These are phyloP conservation scores for Hymenotorrendiella dingleyae DNA, from an alignment of 2,329 filamentous ascomycete species.

Conservation along the genomic window DNA sequence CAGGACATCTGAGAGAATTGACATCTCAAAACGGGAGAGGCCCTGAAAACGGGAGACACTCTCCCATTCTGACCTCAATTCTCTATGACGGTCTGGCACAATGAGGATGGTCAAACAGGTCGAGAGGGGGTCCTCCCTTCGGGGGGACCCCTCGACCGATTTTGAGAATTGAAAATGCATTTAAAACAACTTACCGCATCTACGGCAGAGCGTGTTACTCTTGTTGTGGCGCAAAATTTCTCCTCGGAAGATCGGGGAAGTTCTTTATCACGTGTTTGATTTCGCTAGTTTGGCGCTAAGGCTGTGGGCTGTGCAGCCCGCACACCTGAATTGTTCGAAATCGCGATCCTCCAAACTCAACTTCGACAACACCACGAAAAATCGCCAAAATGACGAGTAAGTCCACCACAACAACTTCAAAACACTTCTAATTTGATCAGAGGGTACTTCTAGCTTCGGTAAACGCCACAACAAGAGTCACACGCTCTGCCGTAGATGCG, in stretches of 20 bases:
- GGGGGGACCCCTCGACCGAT: neutral
- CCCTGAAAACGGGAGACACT: no score
- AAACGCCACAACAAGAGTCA: slow-evolving; percentile 33
- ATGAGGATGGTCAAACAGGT: neutral
- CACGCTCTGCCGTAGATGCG: slow-evolving; percentile 33
- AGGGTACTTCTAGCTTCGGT: slow-evolving; percentile 30
- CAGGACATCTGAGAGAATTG: no score
- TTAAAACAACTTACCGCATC: slow-evolving; percentile 32
- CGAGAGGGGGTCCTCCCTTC: no score
- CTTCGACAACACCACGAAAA: slow-evolving; percentile 14
- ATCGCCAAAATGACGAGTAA: slow-evolving; percentile 27
- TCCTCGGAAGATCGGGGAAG: no score
- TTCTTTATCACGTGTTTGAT: no score
- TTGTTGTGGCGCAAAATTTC: slow-evolving; percentile 34
- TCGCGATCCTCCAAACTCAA: slow-evolving; percentile 18
- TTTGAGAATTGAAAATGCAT: slow-evolving; percentile 11
- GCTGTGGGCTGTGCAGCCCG: neutral
- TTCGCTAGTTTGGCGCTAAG: neutral
- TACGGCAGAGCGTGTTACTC: slow-evolving; percentile 32
- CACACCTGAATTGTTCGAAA: slow-evolving; percentile 9
- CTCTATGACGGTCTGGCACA: no score
- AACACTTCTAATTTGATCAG: slow-evolving; percentile 22
- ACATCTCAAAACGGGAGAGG: no score
- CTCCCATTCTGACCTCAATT: no score
- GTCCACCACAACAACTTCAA: slow-evolving; percentile 5